These are phyloP conservation scores for Calcarisporium arbuscula DNA, from an alignment of 2,329 filamentous ascomycete genomes.

Conservation along the genomic window DNA sequence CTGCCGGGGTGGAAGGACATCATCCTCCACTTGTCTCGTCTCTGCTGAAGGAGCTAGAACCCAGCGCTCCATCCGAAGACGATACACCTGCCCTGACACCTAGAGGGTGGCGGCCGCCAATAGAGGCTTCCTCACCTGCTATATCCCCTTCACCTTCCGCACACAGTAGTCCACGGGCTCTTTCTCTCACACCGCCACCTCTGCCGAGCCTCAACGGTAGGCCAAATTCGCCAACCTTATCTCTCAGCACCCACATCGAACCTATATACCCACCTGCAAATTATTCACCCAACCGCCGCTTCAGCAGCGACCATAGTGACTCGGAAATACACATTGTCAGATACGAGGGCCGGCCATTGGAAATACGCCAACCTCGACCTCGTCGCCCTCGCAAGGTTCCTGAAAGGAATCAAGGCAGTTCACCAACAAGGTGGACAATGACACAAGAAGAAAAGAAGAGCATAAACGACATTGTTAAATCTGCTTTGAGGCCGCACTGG, in stretches of 20 bases:
- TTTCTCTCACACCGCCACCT: slow-evolving; percentile 65
- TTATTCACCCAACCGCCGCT: slow-evolving; percentile 55
- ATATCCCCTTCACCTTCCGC: slow-evolving; percentile 60
- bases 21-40: slow-evolving; percentile 80
- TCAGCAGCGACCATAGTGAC: slow-evolving; percentile 40
- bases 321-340: slow-evolving; percentile 28
- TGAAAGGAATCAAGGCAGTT: slow-evolving; percentile 53
- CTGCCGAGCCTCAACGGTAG: slow-evolving; percentile 45
- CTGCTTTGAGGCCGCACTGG: slow-evolving; percentile 77
- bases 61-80: slow-evolving; percentile 52
- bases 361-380: slow-evolving; percentile 47
- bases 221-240: slow-evolving; percentile 58
- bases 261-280: slow-evolving; percentile 70
- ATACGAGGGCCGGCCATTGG: slow-evolving; percentile 30
- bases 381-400: slow-evolving; percentile 36
- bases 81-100: slow-evolving; percentile 29
- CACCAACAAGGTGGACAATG: slow-evolving; percentile 59
- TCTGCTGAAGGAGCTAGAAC: slow-evolving; percentile 81
- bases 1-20: slow-evolving; percentile 24
- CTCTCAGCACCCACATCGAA: slow-evolving; percentile 64
- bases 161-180: slow-evolving; percentile 59
- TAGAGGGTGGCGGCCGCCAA: slow-evolving; percentile 22
- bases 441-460: slow-evolving; percentile 80
- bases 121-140: slow-evolving; percentile 51
- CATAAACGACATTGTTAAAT: slow-evolving; percentile 82